Evolutionary conservation across 2,329 filamentous ascomycete genomes (phyloP), one percentile per base, ranked within the genome.

Genomic region (Beauveria asiatica): DNA sequence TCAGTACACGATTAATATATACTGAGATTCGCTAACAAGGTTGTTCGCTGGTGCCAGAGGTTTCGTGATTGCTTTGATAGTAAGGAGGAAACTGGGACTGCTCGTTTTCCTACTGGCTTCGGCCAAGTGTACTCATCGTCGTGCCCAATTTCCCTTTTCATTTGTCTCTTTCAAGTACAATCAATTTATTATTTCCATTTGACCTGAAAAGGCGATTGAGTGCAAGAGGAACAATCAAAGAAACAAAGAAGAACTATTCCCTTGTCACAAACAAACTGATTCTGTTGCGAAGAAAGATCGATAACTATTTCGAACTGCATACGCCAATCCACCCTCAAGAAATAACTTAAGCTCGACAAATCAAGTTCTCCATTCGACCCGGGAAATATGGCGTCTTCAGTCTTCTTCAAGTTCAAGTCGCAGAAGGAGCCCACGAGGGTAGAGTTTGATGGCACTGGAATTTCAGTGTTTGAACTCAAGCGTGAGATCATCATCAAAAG

Each of bases 401-500:
- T 99, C 72, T 97, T 97, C 78, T 99, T 97, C 89, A 96, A 96
- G 79, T 99, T 99, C 87, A 97, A 97, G 79, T 97, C 93, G 68
- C 92, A 95, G 73, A 97, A 92, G 79, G 94, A 97, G 72, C 90
- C 92, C 62, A 91, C 91, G 61, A 86, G 92, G 71, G 92, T 99
- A 69, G 90, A 92, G 71, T 97, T 99, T 75, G 93, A 99, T 76
- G 94, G 94, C 72, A 97, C 93, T 69, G 91, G 91, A 75, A 96
- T 97, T 72, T 96, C 93, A 63, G 94, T 97, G 65, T 99, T 97
- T 77, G 95, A 99, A 73, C 82, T 99, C 72, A 99, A 99, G 79
- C 89, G 93, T 79, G 94, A 97, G 77, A 99, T 99, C 70, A 99
- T 99, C 78, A 86, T 84, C 74, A 90, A 93, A 74, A 95, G 91